Evolutionary conservation across 495 filamentous ascomycete species (phyloP).

Genomic region (Echria macrotheca): DNA sequence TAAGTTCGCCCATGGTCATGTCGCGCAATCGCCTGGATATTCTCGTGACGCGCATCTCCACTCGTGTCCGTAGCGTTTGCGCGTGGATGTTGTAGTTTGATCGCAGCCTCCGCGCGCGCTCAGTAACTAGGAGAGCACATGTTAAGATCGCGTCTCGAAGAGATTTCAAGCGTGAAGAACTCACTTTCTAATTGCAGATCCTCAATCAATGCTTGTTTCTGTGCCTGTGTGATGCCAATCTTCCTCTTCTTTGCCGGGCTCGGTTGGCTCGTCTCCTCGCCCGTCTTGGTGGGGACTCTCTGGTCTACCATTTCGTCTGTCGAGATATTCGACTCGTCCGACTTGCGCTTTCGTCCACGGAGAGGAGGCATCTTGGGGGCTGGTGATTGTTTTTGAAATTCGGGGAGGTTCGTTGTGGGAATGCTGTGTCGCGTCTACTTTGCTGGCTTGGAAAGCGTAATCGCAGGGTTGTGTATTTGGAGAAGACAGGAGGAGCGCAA

Average conservation of each 20-base stretch:
- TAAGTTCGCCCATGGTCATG: conserved; percentile 76
- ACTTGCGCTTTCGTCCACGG: conserved; percentile 56
- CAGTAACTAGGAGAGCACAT: conserved; percentile 59
- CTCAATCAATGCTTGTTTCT: conserved; percentile 86
- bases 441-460: too few relatives aligned
- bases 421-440: too few relatives aligned
- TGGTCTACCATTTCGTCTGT: conserved; percentile 25
- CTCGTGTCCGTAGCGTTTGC: conserved; percentile 72
- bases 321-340: conserved; percentile 38
- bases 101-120: conserved; percentile 84
- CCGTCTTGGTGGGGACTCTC: conserved; percentile 37
- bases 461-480: too few relatives aligned
- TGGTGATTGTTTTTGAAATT: conserved; percentile 6
- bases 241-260: conserved; percentile 57
- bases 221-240: conserved; percentile 62
- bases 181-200: conserved; percentile 90
- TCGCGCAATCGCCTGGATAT: conserved; percentile 77
- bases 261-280: conserved; percentile 39
- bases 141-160: conserved; percentile 15
- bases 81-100: conserved; percentile 86
- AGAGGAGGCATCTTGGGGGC: conserved; percentile 47
- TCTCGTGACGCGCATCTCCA: conserved; percentile 92
- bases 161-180: conserved; percentile 20
- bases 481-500: too few relatives aligned
- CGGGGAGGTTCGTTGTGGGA: too few relatives aligned